A percentile compares a stretch with the other conserved stretches of the same genome.
These are phyloP conservation scores for Tricholoma hemisulphureum DNA, from an alignment of 768 basidiomycete genomes.

Conservation along the genomic window DNA sequence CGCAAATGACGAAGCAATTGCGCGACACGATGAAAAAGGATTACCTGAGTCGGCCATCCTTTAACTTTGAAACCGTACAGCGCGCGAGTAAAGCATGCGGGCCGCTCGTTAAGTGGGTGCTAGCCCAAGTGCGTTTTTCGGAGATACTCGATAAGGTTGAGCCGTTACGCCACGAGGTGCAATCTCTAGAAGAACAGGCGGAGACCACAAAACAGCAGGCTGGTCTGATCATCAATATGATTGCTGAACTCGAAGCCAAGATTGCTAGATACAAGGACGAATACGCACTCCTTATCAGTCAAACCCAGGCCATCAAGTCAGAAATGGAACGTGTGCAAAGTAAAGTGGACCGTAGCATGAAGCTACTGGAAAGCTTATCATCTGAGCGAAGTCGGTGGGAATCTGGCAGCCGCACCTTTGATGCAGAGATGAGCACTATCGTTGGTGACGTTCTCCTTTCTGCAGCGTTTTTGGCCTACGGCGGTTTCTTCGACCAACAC, in stretches of 20 bases:
- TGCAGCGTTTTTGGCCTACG: constrained; percentile 94
- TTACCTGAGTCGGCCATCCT: constrained; percentile 86
- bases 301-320: constrained; percentile 93
- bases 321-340: constrained; percentile 98
- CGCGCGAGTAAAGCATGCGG: constrained; percentile 96
- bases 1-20: constrained; percentile 84
- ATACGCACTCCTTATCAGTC: constrained; percentile 93
- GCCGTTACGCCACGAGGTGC: constrained; percentile 92
- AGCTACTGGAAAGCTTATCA: constrained; percentile 87
- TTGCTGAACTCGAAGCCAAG: constrained; percentile 87
- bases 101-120: constrained; percentile 96
- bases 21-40: constrained; percentile 92
- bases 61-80: constrained; percentile 94
- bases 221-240: constrained; percentile 83
- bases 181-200: constrained; percentile 88
- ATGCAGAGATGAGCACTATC: constrained; percentile 97
- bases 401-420: constrained; percentile 90
- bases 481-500: constrained; percentile 98
- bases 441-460: constrained; percentile 96
- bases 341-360: constrained; percentile 97
- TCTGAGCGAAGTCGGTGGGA: constrained; percentile 97
- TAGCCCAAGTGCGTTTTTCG: constrained; percentile 96
- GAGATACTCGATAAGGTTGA: constrained; percentile 97
- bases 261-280: constrained; percentile 95
- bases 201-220: constrained; percentile 96